A percentile compares a stretch with the other conserved stretches of the same genome.
Evolutionary conservation across 192 early-diverging fungal genomes (phyloP).

Genomic region (Umbelopsis ramanniana): DNA sequence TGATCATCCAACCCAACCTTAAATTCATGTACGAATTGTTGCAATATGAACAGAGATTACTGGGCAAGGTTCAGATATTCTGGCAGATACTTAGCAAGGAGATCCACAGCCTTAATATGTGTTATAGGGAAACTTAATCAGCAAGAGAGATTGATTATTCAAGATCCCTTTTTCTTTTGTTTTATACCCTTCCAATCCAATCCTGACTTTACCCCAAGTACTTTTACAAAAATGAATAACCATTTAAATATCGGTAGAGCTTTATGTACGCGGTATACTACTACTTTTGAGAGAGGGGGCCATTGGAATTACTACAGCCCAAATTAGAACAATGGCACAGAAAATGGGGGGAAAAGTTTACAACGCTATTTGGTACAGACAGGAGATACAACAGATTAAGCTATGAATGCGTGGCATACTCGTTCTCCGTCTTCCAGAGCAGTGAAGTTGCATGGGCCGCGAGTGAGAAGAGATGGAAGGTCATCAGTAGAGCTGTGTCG

Average conservation of each 20-base stretch:
- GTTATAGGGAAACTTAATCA: conserved; percentile 46
- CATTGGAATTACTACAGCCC: too few species aligned
- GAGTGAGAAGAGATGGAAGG: neutral
- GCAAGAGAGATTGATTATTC: neutral
- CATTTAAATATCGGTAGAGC: too few species aligned
- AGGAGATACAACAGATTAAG: neutral
- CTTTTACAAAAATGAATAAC: neutral
- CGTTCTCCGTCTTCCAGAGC: neutral
- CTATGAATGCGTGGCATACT: neutral
- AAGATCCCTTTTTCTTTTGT: neutral
- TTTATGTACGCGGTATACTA: too few species aligned
- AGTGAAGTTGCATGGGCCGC: neutral
- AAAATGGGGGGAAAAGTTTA: neutral
- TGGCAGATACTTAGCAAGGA: conserved; percentile 57
- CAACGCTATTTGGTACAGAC: neutral
- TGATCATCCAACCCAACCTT: conserved; percentile 68
- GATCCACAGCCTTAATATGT: conserved; percentile 60
- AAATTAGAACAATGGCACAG: too few species aligned
- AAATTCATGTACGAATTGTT: conserved; percentile 67
- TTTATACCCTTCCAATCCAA: neutral
- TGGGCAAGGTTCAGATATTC: conserved; percentile 43
- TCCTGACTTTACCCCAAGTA: neutral
- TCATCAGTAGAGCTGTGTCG: neutral
- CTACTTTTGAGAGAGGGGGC: too few species aligned
- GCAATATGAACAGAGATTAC: conserved; percentile 59